A percentile compares a stretch with the other conserved stretches of the same genome.
phyloP scores from a whole-genome alignment of 495 filamentous ascomycete genomes.

The Evernia prunastri region DNA sequence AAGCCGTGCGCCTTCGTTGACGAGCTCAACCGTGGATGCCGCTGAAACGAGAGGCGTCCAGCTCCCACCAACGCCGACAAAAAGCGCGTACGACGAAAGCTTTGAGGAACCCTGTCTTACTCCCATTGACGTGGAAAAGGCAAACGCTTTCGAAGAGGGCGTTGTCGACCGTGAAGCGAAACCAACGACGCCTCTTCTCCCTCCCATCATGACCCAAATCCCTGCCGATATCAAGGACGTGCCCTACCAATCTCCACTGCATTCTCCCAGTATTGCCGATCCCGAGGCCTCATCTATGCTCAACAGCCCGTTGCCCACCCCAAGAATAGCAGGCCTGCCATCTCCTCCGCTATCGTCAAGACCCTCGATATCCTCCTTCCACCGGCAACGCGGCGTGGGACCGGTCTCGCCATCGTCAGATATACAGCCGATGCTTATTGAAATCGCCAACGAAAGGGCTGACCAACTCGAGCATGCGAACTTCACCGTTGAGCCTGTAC shows the following conservation, averaged over 20 bases:
- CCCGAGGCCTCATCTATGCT: conserved; percentile 32
- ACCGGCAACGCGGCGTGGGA: conserved; percentile 40
- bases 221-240: conserved; percentile 34
- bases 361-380: conserved; percentile 72
- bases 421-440: conserved; percentile 51
- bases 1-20: conserved; percentile 54
- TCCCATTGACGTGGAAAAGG: conserved; percentile 54
- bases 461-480: conserved; percentile 83
- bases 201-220: conserved; percentile 64
- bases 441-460: conserved; percentile 71
- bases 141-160: conserved; percentile 50
- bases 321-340: conserved; percentile 46
- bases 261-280: conserved; percentile 64
- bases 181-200: conserved; percentile 74
- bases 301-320: conserved; percentile 32
- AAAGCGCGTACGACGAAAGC: conserved; percentile 58
- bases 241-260: conserved; percentile 65
- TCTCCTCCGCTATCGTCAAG: conserved; percentile 76
- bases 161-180: conserved; percentile 39
- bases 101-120: conserved; percentile 40
- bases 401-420: conserved; percentile 48
- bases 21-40: conserved; percentile 46
- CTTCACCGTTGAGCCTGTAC: conserved; percentile 78
- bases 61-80: conserved; percentile 59
- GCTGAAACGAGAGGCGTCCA: conserved; percentile 48